Conservation (phyloP, 495 filamentous ascomycete species). For the Hyaloscypha finlandica region DNA sequence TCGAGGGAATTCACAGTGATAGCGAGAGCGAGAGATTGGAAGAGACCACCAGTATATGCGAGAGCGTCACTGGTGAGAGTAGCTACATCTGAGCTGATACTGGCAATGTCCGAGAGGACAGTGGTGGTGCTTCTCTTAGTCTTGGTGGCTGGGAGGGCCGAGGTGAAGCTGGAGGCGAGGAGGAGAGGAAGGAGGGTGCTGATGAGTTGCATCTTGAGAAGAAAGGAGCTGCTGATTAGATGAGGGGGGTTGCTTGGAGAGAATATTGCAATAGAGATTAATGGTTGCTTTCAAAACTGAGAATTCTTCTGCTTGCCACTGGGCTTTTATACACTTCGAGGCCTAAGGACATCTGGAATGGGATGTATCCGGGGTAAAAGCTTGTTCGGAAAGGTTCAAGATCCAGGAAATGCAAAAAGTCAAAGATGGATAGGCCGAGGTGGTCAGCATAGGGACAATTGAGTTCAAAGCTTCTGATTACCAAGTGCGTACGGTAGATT, state of each 20-base stretch:
- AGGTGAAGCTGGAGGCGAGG: not conserved
- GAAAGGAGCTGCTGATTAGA: not conserved
- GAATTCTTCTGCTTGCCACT: not conserved
- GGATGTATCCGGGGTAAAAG: too few relatives aligned
- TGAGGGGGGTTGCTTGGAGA: not conserved
- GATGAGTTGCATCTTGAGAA: conserved; percentile 18
- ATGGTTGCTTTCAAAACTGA: not conserved
- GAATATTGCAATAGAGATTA: not conserved
- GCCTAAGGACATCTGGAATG: too few relatives aligned
- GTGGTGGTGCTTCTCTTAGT: conserved; percentile 1
- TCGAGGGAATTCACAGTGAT: conserved; percentile 8
- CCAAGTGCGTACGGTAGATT: not conserved
- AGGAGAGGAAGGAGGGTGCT: conserved; percentile 1
- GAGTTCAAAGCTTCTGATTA: not conserved
- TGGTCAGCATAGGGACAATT: not conserved
- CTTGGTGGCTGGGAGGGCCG: conserved; percentile 4
- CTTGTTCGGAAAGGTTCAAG: not conserved
- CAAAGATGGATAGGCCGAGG: not conserved
- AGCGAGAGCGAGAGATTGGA: not conserved
- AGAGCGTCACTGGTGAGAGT: conserved; percentile 4
- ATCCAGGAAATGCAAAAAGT: not conserved
- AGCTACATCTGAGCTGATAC: conserved; percentile 14
- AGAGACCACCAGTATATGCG: conserved; percentile 8
- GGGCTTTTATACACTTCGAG: not conserved
- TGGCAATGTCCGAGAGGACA: conserved; percentile 11